Base-by-base conservation (phyloP, 805 yeast species). In the Metschnikowia reukaufii region DNA sequence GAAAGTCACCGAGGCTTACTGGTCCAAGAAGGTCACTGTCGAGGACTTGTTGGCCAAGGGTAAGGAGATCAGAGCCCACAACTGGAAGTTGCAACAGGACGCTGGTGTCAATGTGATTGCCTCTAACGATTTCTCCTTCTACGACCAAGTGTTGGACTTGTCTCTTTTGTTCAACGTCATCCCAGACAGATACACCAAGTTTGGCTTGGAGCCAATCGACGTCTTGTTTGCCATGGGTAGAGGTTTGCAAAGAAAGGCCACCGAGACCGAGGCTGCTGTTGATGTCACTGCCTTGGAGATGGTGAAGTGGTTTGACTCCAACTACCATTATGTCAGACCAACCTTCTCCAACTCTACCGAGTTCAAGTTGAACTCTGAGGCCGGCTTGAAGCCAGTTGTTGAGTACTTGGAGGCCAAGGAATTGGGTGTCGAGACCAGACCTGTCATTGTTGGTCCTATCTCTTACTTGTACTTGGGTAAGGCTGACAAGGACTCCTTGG, bases 291-390 rank as follows among this genome's bases (percentile, higher is more conserved):
- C 99, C 64, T 82, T 89, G 70, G 96, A 94, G 83, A 94, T 94
- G 99, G 99, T 94, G 63, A 94, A 94, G 82, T 94, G 99, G 99
- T 94, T 94, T 64, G 99, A 94, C 77, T 88, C 97, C 58, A 94
- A 94, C 89, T 94, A 94, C 88, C 99, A 94, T 77, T 94, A 94
- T 74, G 98, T 94, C 66, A 88, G 99, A 82, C 99, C 99, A 74
- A 94, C 99, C 60, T 91, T 94, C 81, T 87, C 96, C 48, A 84
- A 90, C 81, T 81, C 89, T 61, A 92, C 97, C 57, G 84, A 84
- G 66, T 94, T 94, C 88, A 91, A 94, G 81, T 86, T 94, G 73
- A 89, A 86, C 74, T 47, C 66, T 44, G 66, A 62, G 40, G 73
- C 70, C 47, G 96, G 96, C 67, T 78, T 84, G 65, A 94, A 94